Evolutionary conservation across 768 basidiomycete genomes (phyloP).

Genomic region (Mycena maculata): DNA sequence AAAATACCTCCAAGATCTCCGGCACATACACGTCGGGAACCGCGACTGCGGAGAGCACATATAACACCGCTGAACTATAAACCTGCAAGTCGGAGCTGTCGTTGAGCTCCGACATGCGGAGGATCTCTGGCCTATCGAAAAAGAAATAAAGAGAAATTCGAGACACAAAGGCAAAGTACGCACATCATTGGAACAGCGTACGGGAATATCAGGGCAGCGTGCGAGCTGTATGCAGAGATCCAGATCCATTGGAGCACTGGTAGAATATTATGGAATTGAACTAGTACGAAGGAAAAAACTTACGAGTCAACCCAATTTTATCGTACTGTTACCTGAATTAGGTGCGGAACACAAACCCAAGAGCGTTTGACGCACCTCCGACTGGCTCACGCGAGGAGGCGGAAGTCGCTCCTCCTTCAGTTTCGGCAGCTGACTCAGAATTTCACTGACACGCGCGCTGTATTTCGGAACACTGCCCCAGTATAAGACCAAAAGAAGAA

Average conservation of each 20-base stretch:
- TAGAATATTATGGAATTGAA: conserved; percentile 34
- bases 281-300: conserved; percentile 38
- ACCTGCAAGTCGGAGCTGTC: conserved; percentile 86
- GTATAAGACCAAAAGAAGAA: conserved; percentile 14
- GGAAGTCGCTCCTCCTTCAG: conserved; percentile 85
- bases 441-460: conserved; percentile 64
- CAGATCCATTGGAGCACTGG: conserved; percentile 85
- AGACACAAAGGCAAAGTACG: conserved; percentile 44
- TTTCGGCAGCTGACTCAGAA: conserved; percentile 67
- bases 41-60: conserved; percentile 85
- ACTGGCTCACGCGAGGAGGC: conserved; percentile 88
- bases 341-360: not conserved
- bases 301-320: conserved; percentile 88
- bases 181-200: conserved; percentile 84
- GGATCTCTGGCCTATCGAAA: conserved; percentile 78
- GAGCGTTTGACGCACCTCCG: conserved; percentile 59
- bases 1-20: conserved; percentile 57
- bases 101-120: conserved; percentile 91
- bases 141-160: conserved; percentile 19
- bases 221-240: conserved; percentile 78
- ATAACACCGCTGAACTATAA: conserved; percentile 83
- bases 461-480: conserved; percentile 63
- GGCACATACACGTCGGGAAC: conserved; percentile 75
- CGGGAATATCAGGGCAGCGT: conserved; percentile 81
- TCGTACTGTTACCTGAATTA: conserved; percentile 68